Conservation (phyloP, 805 yeast species). For the fission yeast (Schizosaccharomyces pombe) region ASM294v3 CU329670.1:3449001-3449500, state of each 20-base stretch:
- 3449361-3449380: constrained; percentile 27
- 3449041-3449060: constrained; percentile 24
- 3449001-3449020: constrained; percentile 33
- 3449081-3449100: constrained; percentile 31
- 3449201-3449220: constrained; percentile 25
- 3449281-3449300: constrained; percentile 14
- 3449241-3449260: constrained; percentile 25
- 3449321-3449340: constrained; percentile 25
- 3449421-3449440: constrained; percentile 34
- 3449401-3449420: constrained; percentile 24
- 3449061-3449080: constrained; percentile 24
- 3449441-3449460: constrained; percentile 23
- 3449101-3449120: constrained; percentile 27
- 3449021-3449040: constrained; percentile 24
- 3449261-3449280: constrained; percentile 25
- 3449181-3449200: constrained; percentile 20
- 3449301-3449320: constrained; percentile 22
- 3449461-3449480: constrained; percentile 19
- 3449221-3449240: constrained; percentile 21
- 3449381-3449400: constrained; percentile 32
- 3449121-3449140: constrained; percentile 26
- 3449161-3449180: constrained; percentile 27
- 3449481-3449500: constrained; percentile 21
- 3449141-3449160: constrained; percentile 22
- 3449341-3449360: constrained; percentile 22